phyloP scores from a whole-genome alignment of 2,329 filamentous ascomycete species.

The Claviceps maximensis region DNA sequence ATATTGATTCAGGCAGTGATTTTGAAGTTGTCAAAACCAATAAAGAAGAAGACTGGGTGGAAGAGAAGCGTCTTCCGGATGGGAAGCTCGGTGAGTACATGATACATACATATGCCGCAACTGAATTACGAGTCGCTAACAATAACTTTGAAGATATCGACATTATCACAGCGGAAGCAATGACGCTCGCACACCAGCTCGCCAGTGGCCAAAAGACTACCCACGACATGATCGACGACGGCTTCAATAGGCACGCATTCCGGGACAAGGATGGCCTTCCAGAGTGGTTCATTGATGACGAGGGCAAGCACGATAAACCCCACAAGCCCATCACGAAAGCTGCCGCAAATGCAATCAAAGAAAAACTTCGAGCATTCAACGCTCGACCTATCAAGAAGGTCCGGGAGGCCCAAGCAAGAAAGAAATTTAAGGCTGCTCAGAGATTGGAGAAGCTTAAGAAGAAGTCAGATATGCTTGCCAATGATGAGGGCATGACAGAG shows the following conservation, averaged over 20 bases:
- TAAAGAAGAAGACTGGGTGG: constrained; percentile 51
- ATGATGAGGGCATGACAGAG: constrained; percentile 87
- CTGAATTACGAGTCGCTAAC: constrained; percentile 5
- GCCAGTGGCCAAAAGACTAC: constrained; percentile 74
- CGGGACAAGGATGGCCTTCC: constrained; percentile 84
- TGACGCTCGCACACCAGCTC: constrained; percentile 89
- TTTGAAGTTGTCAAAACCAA: constrained; percentile 50
- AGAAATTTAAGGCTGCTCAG: constrained; percentile 92
- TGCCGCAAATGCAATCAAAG: constrained; percentile 81
- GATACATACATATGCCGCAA: neutral
- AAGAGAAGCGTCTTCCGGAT: constrained; percentile 47
- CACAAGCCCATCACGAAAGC: constrained; percentile 87
- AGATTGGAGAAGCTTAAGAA: constrained; percentile 88
- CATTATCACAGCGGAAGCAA: constrained; percentile 98
- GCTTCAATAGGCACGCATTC: constrained; percentile 86
- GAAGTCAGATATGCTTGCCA: constrained; percentile 82
- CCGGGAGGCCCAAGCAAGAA: constrained; percentile 85
- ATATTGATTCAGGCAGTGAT: constrained; percentile 29
- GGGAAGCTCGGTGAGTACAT: constrained; percentile 42
- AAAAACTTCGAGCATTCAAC: constrained; percentile 85
- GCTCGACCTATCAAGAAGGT: constrained; percentile 99
- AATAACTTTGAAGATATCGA: constrained; percentile 56
- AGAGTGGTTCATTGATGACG: constrained; percentile 97
- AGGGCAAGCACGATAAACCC: constrained; percentile 66
- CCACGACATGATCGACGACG: constrained; percentile 73